Evolutionary conservation across 177 flowering plant genomes (phyloP).

Genomic region (Tripterygium wilfordii): DNA sequence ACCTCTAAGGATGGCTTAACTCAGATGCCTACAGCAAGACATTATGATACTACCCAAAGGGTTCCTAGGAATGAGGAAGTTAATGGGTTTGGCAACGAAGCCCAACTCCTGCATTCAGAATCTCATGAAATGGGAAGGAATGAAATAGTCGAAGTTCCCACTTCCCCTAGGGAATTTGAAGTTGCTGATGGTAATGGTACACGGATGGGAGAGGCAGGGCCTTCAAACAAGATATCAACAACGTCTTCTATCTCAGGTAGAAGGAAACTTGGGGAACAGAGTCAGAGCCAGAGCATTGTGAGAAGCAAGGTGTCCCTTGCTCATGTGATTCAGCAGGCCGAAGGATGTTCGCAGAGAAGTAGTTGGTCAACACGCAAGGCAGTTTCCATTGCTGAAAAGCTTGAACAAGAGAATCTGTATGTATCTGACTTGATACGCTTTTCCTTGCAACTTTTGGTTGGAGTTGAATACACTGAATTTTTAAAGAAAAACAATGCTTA

Average conservation of each 20-base stretch:
- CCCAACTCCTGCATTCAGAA: conserved; percentile 15
- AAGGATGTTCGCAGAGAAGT: conserved; percentile 54
- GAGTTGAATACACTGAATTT: neutral
- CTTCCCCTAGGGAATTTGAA: conserved; percentile 35
- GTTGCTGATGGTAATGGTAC: conserved; percentile 17
- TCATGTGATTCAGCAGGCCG: conserved; percentile 88
- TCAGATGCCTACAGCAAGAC: conserved; percentile 23
- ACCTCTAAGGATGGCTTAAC: conserved; percentile 29
- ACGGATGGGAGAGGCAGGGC: conserved; percentile 23
- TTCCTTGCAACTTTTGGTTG: neutral
- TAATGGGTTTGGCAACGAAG: conserved; percentile 19
- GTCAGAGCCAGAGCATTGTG: conserved; percentile 65
- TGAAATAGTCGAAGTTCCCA: conserved; percentile 78
- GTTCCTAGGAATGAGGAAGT: conserved; percentile 16
- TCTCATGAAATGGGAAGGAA: conserved; percentile 26
- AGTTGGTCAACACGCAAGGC: conserved; percentile 84
- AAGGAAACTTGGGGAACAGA: conserved; percentile 41
- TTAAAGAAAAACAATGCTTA: too few species aligned
- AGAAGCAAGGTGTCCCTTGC: conserved; percentile 91
- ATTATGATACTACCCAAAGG: neutral
- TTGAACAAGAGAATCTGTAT: conserved; percentile 91
- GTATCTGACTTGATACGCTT: conserved; percentile 17
- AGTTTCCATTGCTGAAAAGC: conserved; percentile 90
- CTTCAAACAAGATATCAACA: conserved; percentile 25
- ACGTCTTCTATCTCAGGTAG: conserved; percentile 25